Conservation (phyloP, 2,329 filamentous ascomycete genomes). For the Epicoccum nigrum region DNA sequence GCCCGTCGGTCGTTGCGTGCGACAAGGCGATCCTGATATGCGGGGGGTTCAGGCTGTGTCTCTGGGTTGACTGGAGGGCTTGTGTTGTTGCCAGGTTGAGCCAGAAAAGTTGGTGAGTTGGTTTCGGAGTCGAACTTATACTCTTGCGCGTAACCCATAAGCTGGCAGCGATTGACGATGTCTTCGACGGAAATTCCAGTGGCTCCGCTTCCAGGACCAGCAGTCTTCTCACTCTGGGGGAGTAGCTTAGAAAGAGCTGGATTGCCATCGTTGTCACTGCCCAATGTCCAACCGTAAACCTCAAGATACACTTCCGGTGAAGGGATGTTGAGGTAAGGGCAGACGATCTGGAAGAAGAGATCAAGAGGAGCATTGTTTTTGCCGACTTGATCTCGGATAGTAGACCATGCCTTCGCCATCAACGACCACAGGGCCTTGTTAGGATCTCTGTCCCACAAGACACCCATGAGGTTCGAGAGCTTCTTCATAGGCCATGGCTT, state of each 20-base stretch:
- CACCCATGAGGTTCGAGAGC: conserved; percentile 57
- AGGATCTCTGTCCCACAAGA: conserved; percentile 58
- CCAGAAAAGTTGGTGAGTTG: conserved; percentile 26
- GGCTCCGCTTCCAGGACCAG: conserved; percentile 25
- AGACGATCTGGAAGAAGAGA: conserved; percentile 55
- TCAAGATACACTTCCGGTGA: conserved; percentile 54
- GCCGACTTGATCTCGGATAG: conserved; percentile 58
- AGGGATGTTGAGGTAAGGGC: conserved; percentile 56
- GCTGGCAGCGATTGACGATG: conserved; percentile 37
- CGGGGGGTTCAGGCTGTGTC: conserved; percentile 1
- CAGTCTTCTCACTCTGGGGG: conserved; percentile 16
- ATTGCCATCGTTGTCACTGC: conserved; percentile 34
- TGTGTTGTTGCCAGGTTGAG: conserved; percentile 6
- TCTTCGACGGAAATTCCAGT: conserved; percentile 45
- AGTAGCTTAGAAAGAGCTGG: conserved; percentile 22
- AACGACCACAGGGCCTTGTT: conserved; percentile 60
- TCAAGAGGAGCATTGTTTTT: conserved; percentile 55
- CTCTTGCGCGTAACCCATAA: conserved; percentile 30
- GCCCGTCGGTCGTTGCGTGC: conserved; percentile 23
- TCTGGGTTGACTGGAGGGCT: not conserved
- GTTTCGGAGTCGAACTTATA: conserved; percentile 16
- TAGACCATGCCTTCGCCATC: conserved; percentile 62
- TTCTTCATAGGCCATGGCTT: conserved; percentile 58
- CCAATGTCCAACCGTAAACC: conserved; percentile 55
- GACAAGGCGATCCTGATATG: conserved; percentile 12